Base-by-base conservation (phyloP, 1,139 yeast genomes). In the Pichia sp. region DNA sequence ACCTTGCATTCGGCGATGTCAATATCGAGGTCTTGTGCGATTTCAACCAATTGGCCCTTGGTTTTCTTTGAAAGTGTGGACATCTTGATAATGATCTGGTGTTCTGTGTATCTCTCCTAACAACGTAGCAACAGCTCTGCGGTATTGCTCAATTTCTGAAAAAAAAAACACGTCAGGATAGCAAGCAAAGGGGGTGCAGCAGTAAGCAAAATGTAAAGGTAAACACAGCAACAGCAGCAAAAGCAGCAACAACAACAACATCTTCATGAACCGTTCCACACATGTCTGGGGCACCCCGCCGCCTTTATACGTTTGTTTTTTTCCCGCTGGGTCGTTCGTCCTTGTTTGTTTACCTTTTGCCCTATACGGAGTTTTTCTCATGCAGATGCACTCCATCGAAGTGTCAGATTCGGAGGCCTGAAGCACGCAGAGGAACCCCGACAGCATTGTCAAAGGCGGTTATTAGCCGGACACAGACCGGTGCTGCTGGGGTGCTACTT, bases 11-110 rank as follows among this genome's bases (percentile, higher is more conserved):
- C 56, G 30, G 61, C 41, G 45, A 64, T 52, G 38, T 60, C 64
- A 40, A 69, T 57, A 7, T 61, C 62, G 31, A 67, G 50, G 4
- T 64, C 70, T 29, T 57, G 61, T 29, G 71, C 71, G 23, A 69
- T 63, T 36, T 65, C 70, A 30, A 58, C 57, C 53, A 69, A 59
- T 51, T 67, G 68, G 32, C 62, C 62, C 54, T 67, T 69, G 3
- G 70, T 68, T 53, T 64, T 66, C 60, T 63, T 67, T n/a, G 58
- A 50, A 41, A 67, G 56, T 1, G 61, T 53, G 15, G 65, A 59
- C 66, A 61, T 64, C 5, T 41, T 43, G 47, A 8, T 23, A 47
- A 11, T 36, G 13, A n/a, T 36, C 16, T 36, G 16, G 41, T 36
- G 41, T 36, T 36, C 16, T 23, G 26, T 23, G 26, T n/a, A 13